Evolutionary conservation across 1,284 basidiomycete species (phyloP).

Genomic region (Malassezia equina): DNA sequence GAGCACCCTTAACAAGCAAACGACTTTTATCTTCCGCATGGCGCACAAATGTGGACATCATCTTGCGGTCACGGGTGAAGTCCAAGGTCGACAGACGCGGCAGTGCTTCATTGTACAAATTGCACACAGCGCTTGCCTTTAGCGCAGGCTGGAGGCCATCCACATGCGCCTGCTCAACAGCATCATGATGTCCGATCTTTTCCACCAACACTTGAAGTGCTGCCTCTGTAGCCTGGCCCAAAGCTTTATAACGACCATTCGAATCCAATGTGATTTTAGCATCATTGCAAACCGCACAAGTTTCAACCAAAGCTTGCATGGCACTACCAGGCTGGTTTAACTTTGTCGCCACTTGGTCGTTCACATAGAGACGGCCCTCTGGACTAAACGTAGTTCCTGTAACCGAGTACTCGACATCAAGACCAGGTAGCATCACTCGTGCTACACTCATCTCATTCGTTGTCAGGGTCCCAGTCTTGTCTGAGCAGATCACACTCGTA

Average conservation of each 20-base stretch:
- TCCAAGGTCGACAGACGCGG: conserved; percentile 83
- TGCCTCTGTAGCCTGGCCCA: conserved; percentile 82
- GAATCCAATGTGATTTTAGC: conserved; percentile 51
- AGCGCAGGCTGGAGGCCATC: conserved; percentile 55
- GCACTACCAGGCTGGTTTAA: conserved; percentile 34
- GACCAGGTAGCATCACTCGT: conserved; percentile 18
- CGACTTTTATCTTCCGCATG: conserved; percentile 56
- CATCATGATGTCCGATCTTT: conserved; percentile 57
- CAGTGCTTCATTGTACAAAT: conserved; percentile 68
- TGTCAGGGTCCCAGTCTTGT: conserved; percentile 48
- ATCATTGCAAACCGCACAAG: conserved; percentile 45
- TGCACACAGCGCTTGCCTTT: conserved; percentile 67
- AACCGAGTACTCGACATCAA: conserved; percentile 31
- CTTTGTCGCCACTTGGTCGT: conserved; percentile 18
- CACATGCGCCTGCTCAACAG: conserved; percentile 54
- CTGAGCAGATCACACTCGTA: conserved; percentile 47
- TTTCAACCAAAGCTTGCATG: conserved; percentile 39
- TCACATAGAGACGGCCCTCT: conserved; percentile 22
- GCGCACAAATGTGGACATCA: conserved; percentile 84
- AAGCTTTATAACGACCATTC: conserved; percentile 65
- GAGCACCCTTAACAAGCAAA: conserved; percentile 81
- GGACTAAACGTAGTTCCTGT: conserved; percentile 40
- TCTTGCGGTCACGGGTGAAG: conserved; percentile 94
- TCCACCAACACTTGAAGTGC: conserved; percentile 60
- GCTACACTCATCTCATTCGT: conserved; percentile 48